Conservation (phyloP, 805 yeast species). For the Vanderwaltozyma verrucispora region DNA sequence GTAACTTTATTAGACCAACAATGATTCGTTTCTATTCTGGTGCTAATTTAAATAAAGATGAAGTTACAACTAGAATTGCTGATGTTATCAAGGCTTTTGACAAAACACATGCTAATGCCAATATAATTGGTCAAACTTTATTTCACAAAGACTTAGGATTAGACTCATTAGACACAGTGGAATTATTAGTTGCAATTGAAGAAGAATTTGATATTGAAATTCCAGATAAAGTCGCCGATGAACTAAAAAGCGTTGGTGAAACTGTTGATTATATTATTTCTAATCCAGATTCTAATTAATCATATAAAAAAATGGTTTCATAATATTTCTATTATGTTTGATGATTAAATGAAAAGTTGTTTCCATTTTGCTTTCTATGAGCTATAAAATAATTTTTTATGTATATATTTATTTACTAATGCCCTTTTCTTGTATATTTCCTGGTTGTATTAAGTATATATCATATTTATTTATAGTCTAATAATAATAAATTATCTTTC, state of each 20-base stretch:
- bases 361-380: neutral
- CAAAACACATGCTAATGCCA: slow-evolving; percentile 43
- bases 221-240: slow-evolving; percentile 88
- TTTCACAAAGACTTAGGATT: slow-evolving; percentile 47
- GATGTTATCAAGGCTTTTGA: slow-evolving; percentile 63
- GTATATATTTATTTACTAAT: too few species aligned
- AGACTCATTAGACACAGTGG: slow-evolving; percentile 91
- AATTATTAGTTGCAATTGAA: slow-evolving; percentile 91
- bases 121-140: slow-evolving; percentile 30
- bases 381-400: too few species aligned
- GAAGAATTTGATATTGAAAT: slow-evolving; percentile 80
- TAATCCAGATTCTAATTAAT: slow-evolving; percentile 41
- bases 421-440: neutral
- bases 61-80: slow-evolving; percentile 71
- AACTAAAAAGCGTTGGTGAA: slow-evolving; percentile 86
- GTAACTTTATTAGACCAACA: slow-evolving; percentile 19
- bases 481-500: too few species aligned
- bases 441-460: too few species aligned
- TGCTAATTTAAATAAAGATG: slow-evolving; percentile 60
- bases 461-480: neutral
- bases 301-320: too few species aligned
- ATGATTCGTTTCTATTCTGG: slow-evolving; percentile 42
- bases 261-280: slow-evolving; percentile 78
- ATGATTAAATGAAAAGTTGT: neutral
- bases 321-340: too few species aligned